Base-by-base conservation (phyloP, 2,329 filamentous ascomycete genomes). In the Onygenales sp. region DNA sequence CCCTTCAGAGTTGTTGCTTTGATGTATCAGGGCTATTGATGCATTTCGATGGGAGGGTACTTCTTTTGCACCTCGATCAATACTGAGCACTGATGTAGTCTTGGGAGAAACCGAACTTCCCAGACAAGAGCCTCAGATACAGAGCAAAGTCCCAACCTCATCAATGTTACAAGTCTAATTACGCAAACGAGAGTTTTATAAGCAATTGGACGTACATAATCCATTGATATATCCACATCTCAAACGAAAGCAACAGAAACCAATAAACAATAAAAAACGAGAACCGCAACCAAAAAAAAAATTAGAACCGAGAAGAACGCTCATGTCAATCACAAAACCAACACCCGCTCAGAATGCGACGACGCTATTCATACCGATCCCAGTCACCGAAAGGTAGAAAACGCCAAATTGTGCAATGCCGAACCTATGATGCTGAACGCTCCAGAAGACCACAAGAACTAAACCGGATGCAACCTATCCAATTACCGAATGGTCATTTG, bases 401-500 rank as follows among this genome's bases (percentile, higher is more conserved):
- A 42, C 7, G 37, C 39, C 33, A 37, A 42, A 2, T 7, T 21
- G 14, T 36, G n/a, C 37, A 50, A 50, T 43, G 27, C 49, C n/a
- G 46, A 36, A 27, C 21, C 6, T 9, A n/a, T 32, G 21, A 32
- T 45, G 43, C 17, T 27, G 11, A 34, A 39, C 45, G 14, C 42
- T 49, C 14, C 10, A 2, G 37, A 3, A 17, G 32, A 45, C 33
- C 33, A 44, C 21, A 27, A 49, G 42, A 42, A 52, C 37, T 42
- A 42, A 55, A 54, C 53, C 44, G 50, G 53, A 48, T 50, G 13
- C 2, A 39, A 36, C 21, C 8, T 34, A 7, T 42, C 9, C 10
- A 43, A 61, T 79, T 82, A 93, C 67, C 88, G 85, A 68, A 92
- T 92, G 45, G 91, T 96, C 87, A 95, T 95, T 72, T 92, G 88